Evolutionary conservation across 208 protist species (phyloP).

Genomic region (Crithidia brevicula): DNA sequence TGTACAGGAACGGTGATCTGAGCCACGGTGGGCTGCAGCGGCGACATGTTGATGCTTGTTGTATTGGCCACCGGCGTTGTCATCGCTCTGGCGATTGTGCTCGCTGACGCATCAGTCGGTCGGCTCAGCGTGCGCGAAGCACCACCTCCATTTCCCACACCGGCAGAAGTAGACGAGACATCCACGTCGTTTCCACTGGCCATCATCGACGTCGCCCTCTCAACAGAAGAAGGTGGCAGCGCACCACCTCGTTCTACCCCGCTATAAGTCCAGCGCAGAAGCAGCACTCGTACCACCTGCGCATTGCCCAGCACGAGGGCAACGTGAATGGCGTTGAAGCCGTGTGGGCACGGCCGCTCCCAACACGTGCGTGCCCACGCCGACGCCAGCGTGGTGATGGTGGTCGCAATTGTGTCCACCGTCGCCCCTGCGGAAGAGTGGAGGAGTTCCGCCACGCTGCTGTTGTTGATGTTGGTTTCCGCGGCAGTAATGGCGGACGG

Average conservation of each 20-base stretch:
- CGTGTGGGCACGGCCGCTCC: conserved; percentile 38
- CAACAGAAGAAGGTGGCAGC: not conserved
- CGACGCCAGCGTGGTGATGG: conserved; percentile 10
- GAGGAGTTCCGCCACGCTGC: not conserved
- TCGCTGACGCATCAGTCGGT: too few species aligned
- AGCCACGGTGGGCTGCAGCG: conserved; percentile 10
- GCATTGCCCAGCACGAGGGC: conserved; percentile 43
- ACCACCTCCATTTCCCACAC: too few species aligned
- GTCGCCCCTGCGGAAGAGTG: not conserved
- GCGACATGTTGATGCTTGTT: too few species aligned
- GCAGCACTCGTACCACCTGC: conserved; percentile 24
- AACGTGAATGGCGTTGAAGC: conserved; percentile 35
- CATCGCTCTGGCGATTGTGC: not conserved
- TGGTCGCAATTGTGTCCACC: conserved; percentile 9
- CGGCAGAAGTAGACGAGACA: not conserved
- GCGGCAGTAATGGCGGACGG: not conserved
- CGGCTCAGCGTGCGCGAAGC: too few species aligned
- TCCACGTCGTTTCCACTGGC: not conserved
- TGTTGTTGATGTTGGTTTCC: conserved; percentile 7
- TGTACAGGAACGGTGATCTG: conserved; percentile 15
- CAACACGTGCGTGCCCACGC: conserved; percentile 7
- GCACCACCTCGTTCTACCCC: conserved; percentile 3
- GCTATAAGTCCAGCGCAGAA: conserved; percentile 15
- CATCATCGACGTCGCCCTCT: not conserved
- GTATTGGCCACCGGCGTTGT: not conserved